Evolutionary conservation across 768 basidiomycete species (phyloP).

Genomic region (Tylopilus plumbeoviolaceoides): DNA sequence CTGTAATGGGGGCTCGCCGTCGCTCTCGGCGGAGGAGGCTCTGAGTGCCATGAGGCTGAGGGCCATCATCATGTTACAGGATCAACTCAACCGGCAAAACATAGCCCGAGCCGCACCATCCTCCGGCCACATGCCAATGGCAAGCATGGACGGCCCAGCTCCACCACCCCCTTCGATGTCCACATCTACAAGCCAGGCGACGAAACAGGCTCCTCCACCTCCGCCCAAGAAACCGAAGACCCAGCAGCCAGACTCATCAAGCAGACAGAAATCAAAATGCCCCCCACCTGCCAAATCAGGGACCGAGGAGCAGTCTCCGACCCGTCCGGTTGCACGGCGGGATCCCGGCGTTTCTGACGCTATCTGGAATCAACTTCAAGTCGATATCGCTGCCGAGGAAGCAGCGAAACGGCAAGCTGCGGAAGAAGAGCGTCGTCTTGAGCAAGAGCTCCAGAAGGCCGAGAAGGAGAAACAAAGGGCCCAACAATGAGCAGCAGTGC

Average conservation of each 20-base stretch:
- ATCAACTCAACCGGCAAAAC: slow-evolving; percentile 20
- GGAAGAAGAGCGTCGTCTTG: slow-evolving; percentile 18
- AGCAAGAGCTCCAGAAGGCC: slow-evolving; percentile 15
- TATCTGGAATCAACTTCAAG: slow-evolving; percentile 50
- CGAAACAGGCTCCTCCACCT: slow-evolving; percentile 21
- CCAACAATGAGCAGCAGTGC: slow-evolving; percentile 8
- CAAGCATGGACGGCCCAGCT: slow-evolving; percentile 13
- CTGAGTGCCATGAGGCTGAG: slow-evolving; percentile 26
- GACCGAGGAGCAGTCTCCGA: slow-evolving; percentile 4
- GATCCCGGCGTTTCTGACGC: slow-evolving; percentile 53
- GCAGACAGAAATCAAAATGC: neutral
- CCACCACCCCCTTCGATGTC: slow-evolving; percentile 13
- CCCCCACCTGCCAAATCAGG: neutral
- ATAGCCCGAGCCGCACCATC: neutral
- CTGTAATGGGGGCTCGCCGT: slow-evolving; percentile 14
- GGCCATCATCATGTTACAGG: slow-evolving; percentile 22
- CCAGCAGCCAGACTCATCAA: neutral
- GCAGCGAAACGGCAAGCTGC: slow-evolving; percentile 16
- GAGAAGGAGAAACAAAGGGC: slow-evolving; percentile 10
- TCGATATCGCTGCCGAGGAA: slow-evolving; percentile 27
- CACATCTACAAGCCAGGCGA: slow-evolving; percentile 14
- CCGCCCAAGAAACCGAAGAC: slow-evolving; percentile 4
- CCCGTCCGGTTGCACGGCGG: slow-evolving; percentile 23
- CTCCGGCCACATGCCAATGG: slow-evolving; percentile 13
- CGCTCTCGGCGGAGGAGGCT: slow-evolving; percentile 27